Conservation (phyloP, 768 basidiomycete genomes). For the Zangia roseola region DNA sequence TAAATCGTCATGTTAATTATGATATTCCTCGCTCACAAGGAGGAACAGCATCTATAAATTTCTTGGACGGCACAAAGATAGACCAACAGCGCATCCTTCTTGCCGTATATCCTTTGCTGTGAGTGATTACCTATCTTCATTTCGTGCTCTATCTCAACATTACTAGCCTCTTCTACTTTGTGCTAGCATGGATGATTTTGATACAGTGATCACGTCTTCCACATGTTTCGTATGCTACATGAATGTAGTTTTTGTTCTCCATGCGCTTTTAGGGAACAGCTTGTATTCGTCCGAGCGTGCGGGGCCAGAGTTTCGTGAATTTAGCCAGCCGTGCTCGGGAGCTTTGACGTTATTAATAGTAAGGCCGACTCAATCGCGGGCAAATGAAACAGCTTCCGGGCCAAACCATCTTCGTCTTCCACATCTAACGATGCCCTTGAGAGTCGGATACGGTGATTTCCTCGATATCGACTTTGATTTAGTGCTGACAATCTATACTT, state of each 20-base stretch:
- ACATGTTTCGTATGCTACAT: conserved; percentile 4
- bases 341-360: no score
- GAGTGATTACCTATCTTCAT: conserved; percentile 31
- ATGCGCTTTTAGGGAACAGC: background rate
- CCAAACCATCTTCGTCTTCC: no score
- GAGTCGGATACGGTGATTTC: conserved; percentile 33
- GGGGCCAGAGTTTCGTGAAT: background rate
- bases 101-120: conserved; percentile 96
- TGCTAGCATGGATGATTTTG: conserved; percentile 95
- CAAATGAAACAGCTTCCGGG: no score
- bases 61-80: conserved; percentile 93
- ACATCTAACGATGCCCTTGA: conserved; percentile 22
- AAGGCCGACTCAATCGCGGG: no score
- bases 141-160: background rate
- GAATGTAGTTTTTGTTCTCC: conserved; percentile 15
- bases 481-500: conserved; percentile 9
- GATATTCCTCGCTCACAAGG: background rate
- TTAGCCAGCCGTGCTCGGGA: background rate
- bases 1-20: conserved; percentile 31
- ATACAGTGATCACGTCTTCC: conserved; percentile 56
- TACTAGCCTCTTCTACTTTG: conserved; percentile 84
- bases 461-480: background rate
- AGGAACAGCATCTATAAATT: conserved; percentile 81
- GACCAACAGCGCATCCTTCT: conserved; percentile 86
- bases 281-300: background rate